A percentile compares a stretch with the other conserved stretches of the same genome.
Evolutionary conservation across 805 yeast genomes (phyloP).

Genomic region (Myxozyma vanderwaltii): DNA sequence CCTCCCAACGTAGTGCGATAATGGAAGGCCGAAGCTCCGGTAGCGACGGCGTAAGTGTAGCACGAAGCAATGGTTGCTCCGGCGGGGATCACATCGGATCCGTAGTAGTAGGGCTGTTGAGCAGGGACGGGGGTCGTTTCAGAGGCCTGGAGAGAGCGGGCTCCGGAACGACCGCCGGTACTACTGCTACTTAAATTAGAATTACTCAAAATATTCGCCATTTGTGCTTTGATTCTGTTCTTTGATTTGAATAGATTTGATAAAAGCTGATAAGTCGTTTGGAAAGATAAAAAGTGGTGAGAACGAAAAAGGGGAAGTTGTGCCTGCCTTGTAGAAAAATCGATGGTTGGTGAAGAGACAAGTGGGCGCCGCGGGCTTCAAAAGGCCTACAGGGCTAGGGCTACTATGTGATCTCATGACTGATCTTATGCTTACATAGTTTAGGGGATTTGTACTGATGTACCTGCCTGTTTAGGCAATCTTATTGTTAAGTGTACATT

Average conservation of each 20-base stretch:
- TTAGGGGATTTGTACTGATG: neutral
- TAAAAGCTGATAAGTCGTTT: neutral
- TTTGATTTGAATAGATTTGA: neutral
- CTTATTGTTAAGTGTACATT: neutral
- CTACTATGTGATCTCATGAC: no score
- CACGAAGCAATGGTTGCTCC: conserved; percentile 35
- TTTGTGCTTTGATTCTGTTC: conserved; percentile 1
- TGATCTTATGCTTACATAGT: no score
- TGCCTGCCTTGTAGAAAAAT: no score
- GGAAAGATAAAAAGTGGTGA: neutral
- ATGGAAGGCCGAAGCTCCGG: conserved; percentile 34
- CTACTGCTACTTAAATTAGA: conserved; percentile 25
- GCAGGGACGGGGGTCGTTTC: conserved; percentile 9
- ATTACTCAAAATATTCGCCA: conserved; percentile 37
- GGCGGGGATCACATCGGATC: conserved; percentile 11
- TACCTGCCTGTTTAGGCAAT: neutral
- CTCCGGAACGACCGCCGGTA: conserved; percentile 22
- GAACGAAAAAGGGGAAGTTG: no score
- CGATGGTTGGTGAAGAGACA: no score
- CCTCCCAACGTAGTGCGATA: conserved; percentile 38
- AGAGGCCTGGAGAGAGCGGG: conserved; percentile 3
- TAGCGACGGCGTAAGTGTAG: conserved; percentile 28
- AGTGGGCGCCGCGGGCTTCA: no score
- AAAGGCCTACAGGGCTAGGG: no score
- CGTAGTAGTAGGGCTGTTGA: conserved; percentile 16